Base-by-base conservation (phyloP, 371 early-diverging fungal genomes). In the Encephalitozoon cuniculi region DNA sequence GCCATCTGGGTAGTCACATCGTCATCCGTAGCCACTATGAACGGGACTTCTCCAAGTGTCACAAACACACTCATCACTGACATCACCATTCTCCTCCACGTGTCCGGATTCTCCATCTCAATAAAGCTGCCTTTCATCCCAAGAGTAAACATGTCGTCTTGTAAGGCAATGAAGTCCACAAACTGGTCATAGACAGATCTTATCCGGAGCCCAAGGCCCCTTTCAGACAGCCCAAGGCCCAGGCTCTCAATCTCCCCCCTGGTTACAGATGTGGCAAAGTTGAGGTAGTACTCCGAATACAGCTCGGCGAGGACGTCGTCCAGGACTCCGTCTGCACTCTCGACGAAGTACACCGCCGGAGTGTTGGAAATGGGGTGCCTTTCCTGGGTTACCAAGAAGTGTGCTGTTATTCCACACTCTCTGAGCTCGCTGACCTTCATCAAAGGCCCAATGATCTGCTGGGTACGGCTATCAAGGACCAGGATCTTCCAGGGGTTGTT, bases 281-380 rank as follows among this genome's bases (percentile, higher is more conserved):
- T 93, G 79, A 99, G 86, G 79, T 95, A 92, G 81, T 92, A 93
- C 37, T 91, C 88, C 77, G 92, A 93, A 84, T 97, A 99, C 44
- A 95, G 84, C 30, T 90, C 88, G 66, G 88, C 88, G n/a, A 87
- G 85, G 52, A 97, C 81, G 85, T 99, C 98, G 80, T 93, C 90
- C 43, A 87, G 85, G 40, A 96, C 88, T 41, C 85, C 84, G 52
- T 88, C 86, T 76, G 94, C 87, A 82, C 90, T 93, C 52, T 92
- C 91, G 0, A 96, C 87, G 87, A 97, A 94, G 85, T 97, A 97
- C 44, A 99, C 87, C 0, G 97, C 96, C 6, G 97, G 95, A 0
- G 94, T 96, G 83, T 95, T 95, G 0, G 90, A 88, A 51, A 96
- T 91, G 8, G 91, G 84, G 63, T 91, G 89, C 44, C 97, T 87